Evolutionary conservation across 179 eudicot genomes (phyloP).

Genomic region (Patellifolia procumbens): DNA sequence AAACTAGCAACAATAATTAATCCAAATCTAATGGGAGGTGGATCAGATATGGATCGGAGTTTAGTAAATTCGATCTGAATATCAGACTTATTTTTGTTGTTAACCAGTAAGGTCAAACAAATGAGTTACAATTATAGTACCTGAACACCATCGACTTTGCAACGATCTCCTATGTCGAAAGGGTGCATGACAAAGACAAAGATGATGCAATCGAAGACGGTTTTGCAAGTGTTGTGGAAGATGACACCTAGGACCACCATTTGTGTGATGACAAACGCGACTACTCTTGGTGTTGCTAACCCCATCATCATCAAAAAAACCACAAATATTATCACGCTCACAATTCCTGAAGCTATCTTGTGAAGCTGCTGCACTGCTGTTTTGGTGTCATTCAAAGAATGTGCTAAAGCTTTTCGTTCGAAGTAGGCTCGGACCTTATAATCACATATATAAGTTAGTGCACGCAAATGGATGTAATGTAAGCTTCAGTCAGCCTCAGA

Average conservation of each 20-base stretch:
- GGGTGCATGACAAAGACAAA: constrained; percentile 83
- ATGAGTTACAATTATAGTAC: constrained; percentile 22
- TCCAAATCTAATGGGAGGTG: too few species aligned
- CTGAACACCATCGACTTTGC: constrained; percentile 76
- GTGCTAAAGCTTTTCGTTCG: constrained; percentile 64
- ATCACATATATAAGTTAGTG: not conserved
- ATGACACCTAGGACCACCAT: constrained; percentile 62
- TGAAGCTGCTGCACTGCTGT: constrained; percentile 80
- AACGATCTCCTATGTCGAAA: constrained; percentile 74
- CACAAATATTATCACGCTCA: constrained; percentile 48
- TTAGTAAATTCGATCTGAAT: too few species aligned
- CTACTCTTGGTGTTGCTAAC: constrained; percentile 51
- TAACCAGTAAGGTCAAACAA: too few species aligned
- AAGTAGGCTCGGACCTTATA: constrained; percentile 58
- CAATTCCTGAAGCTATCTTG: constrained; percentile 57
- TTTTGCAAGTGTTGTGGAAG: constrained; percentile 70
- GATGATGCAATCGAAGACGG: constrained; percentile 68
- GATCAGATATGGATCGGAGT: too few species aligned
- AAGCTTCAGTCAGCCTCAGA: not conserved
- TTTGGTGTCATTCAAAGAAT: constrained; percentile 75
- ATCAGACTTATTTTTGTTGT: too few species aligned
- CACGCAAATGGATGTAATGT: too few species aligned
- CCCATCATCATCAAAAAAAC: constrained; percentile 57
- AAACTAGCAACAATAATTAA: not conserved
- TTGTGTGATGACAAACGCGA: constrained; percentile 55